Evolutionary conservation across 352 stramenopile genomes (phyloP).

Genomic region (Pythium volutum): DNA sequence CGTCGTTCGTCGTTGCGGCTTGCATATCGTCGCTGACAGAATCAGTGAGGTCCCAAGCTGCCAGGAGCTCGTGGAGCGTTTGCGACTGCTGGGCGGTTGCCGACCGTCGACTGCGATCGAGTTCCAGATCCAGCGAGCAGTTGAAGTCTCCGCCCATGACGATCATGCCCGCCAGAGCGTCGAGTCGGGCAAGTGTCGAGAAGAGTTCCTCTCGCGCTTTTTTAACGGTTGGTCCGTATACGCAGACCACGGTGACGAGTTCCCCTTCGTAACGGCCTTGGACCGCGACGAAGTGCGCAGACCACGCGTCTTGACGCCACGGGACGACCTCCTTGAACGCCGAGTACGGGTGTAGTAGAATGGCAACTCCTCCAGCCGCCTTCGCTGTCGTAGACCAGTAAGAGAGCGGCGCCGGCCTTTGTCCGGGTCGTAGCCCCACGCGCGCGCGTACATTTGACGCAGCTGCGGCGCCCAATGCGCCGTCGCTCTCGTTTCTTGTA

Average conservation of each 20-base stretch:
- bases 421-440: neutral
- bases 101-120: neutral
- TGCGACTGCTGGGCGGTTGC: neutral
- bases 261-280: neutral
- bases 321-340: neutral
- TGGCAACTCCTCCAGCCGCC: neutral
- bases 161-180: neutral
- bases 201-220: neutral
- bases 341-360: neutral
- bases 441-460: neutral
- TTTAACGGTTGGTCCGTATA: neutral
- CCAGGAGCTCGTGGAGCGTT: neutral
- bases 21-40: neutral
- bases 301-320: neutral
- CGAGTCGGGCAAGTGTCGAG: neutral
- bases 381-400: neutral
- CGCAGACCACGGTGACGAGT: neutral
- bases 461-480: neutral
- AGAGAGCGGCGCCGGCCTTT: neutral
- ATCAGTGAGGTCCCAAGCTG: neutral
- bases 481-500: slow-evolving; percentile 4
- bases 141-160: slow-evolving; percentile 15
- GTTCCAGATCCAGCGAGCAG: slow-evolving; percentile 1
- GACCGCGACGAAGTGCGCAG: neutral
- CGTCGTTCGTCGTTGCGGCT: neutral